A percentile compares a stretch with the other conserved stretches of the same genome.
phyloP scores from a whole-genome alignment of 2,329 filamentous ascomycete species.

The Fonsecaea pugnacius region DNA sequence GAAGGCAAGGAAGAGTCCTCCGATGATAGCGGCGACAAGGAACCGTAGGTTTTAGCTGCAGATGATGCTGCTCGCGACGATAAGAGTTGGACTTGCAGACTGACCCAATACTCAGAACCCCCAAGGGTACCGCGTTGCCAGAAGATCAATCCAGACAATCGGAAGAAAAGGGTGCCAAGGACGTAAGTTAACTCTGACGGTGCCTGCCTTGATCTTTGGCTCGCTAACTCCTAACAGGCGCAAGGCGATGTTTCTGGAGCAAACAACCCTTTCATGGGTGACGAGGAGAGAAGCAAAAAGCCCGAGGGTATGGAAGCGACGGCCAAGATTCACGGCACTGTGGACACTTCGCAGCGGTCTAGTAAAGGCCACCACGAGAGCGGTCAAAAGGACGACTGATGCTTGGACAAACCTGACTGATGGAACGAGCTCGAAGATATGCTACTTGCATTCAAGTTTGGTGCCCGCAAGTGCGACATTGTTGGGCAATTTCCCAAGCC shows the following conservation, averaged over 20 bases:
- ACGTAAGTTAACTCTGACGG: conserved; percentile 18
- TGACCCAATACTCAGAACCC: conserved; percentile 22
- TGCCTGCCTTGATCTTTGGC: not conserved
- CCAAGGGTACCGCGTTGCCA: conserved; percentile 28
- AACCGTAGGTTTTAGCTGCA: conserved; percentile 35
- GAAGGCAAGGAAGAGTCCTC: conserved; percentile 45
- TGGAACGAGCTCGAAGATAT: not conserved
- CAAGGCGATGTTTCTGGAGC: conserved; percentile 29
- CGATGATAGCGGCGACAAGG: conserved; percentile 43
- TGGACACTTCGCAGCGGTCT: conserved; percentile 40
- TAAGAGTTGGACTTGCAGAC: conserved; percentile 33
- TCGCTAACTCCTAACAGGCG: conserved; percentile 26
- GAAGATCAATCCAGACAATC: conserved; percentile 15
- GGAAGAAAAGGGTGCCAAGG: conserved; percentile 49
- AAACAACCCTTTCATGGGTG: conserved; percentile 54
- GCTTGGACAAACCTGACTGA: not conserved
- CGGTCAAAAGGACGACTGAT: conserved; percentile 6
- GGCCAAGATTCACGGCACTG: conserved; percentile 58
- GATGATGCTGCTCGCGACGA: not conserved
- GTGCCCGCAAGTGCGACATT: not conserved
- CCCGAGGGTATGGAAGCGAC: conserved; percentile 61
- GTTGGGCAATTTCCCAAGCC: not conserved
- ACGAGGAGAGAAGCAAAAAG: conserved; percentile 59
- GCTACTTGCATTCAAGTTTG: not conserved
- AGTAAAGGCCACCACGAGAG: conserved; percentile 7